Percentiles rank a stretch among this genome's conserved stretches.
Conservation (phyloP, 2,329 filamentous ascomycete genomes). For the Ilyonectria destructans region DNA sequence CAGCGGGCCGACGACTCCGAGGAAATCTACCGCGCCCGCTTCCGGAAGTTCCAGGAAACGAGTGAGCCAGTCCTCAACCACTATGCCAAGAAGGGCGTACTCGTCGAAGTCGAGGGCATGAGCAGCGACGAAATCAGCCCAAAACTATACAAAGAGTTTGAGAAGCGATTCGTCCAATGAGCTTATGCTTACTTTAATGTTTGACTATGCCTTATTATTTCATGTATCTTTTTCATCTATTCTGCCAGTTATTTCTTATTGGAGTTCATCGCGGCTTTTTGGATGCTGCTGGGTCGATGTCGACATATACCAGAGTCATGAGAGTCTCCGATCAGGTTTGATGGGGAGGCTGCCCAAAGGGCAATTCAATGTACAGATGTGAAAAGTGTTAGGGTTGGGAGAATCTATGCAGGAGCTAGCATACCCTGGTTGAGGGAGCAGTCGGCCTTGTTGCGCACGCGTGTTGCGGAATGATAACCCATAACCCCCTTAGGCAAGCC, state of each 20-base stretch:
- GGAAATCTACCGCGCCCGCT: conserved; percentile 85
- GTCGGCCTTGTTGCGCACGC: conserved; percentile 8
- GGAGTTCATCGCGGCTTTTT: conserved; percentile 46
- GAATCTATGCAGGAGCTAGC: background rate
- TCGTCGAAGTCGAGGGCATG: conserved; percentile 90
- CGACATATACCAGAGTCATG: conserved; percentile 34
- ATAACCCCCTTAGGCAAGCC: background rate
- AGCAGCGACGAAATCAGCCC: conserved; percentile 96
- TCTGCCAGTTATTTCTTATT: conserved; percentile 22
- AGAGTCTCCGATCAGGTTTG: conserved; percentile 21
- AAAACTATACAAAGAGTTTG: conserved; percentile 88
- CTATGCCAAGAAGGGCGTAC: conserved; percentile 86
- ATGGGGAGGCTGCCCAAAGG: conserved; percentile 9
- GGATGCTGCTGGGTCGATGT: conserved; percentile 44
- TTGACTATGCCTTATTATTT: conserved; percentile 28
- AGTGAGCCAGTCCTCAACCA: conserved; percentile 89
- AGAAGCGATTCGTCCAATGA: conserved; percentile 75
- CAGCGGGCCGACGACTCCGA: conserved; percentile 90
- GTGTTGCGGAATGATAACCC: background rate
- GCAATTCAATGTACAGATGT: conserved; percentile 23
- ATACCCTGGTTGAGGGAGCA: background rate
- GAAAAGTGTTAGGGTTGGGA: background rate
- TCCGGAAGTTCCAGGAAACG: conserved; percentile 89
- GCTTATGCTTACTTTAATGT: conserved; percentile 11
- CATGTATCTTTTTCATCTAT: conserved; percentile 31